These are phyloP conservation scores for Boletus vinaceobasis DNA, from an alignment of 768 basidiomycete genomes.

Conservation along the genomic window DNA sequence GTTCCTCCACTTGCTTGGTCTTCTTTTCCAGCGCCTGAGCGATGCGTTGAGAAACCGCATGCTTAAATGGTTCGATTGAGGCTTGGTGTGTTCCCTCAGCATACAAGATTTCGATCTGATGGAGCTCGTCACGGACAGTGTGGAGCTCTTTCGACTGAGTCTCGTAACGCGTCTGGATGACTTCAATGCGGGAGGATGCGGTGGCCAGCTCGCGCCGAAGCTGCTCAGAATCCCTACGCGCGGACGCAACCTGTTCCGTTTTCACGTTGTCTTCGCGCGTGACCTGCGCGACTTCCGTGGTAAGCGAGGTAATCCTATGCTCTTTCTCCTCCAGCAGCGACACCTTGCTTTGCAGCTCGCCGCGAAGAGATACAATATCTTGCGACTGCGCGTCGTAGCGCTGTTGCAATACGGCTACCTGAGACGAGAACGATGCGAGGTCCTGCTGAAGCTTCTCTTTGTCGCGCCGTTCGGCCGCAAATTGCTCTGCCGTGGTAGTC, in stretches of 20 bases:
- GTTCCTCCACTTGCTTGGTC: neutral
- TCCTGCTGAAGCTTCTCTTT: neutral
- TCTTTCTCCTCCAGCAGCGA: conserved; percentile 2
- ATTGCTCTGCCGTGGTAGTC: neutral
- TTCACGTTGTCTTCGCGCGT: neutral
- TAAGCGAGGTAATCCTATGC: neutral
- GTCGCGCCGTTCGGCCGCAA: neutral
- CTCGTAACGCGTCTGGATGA: neutral
- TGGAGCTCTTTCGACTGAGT: conserved; percentile 1
- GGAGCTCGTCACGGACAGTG: neutral
- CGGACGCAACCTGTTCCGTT: neutral
- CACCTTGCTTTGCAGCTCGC: neutral
- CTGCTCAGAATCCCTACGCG: neutral
- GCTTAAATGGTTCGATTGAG: neutral
- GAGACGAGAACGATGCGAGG: neutral
- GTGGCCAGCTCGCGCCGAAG: neutral
- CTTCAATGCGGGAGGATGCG: neutral
- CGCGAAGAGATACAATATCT: too few relatives aligned
- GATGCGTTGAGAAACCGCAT: neutral
- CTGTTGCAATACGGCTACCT: neutral
- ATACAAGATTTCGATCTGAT: neutral
- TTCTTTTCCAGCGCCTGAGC: neutral
- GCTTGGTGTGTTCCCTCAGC: neutral
- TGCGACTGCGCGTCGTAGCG: neutral
- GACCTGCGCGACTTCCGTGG: neutral